phyloP scores from a whole-genome alignment of 495 filamentous ascomycete species.

The Penicillium paradoxum region DNA sequence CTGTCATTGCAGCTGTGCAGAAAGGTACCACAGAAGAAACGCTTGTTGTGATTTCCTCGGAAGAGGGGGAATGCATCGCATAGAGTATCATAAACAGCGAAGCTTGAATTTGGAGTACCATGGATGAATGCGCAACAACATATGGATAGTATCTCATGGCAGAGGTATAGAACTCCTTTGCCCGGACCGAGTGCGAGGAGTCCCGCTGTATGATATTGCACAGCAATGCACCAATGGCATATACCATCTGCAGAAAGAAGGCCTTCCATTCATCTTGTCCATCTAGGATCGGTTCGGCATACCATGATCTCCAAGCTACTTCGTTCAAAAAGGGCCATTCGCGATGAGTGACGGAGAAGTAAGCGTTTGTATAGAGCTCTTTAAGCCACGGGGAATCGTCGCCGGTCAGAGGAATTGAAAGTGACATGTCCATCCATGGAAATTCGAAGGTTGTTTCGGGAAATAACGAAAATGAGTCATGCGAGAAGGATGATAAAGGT shows the following conservation, averaged over 20 bases:
- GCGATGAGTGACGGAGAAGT: constrained; percentile 30
- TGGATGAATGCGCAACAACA: constrained; percentile 25
- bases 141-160: constrained; percentile 29
- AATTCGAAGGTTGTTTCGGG: constrained; percentile 15
- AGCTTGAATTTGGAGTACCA: constrained; percentile 31
- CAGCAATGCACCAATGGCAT: constrained; percentile 30
- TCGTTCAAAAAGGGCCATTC: constrained; percentile 32
- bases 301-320: constrained; percentile 24
- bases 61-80: constrained; percentile 31
- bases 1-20: constrained; percentile 28
- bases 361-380: constrained; percentile 31
- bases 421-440: constrained; percentile 10
- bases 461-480: constrained; percentile 6
- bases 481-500: constrained; percentile 6
- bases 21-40: constrained; percentile 32
- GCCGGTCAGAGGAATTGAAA: constrained; percentile 10
- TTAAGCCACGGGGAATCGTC: constrained; percentile 18
- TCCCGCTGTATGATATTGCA: constrained; percentile 25
- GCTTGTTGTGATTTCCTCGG: constrained; percentile 26
- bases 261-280: constrained; percentile 25
- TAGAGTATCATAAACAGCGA: constrained; percentile 32
- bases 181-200: constrained; percentile 18
- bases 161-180: constrained; percentile 24
- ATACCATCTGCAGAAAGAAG: constrained; percentile 31
- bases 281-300: constrained; percentile 10